Evolutionary conservation across 192 early-diverging fungal species (phyloP).

Genomic region (Obelidium mucronatum): DNA sequence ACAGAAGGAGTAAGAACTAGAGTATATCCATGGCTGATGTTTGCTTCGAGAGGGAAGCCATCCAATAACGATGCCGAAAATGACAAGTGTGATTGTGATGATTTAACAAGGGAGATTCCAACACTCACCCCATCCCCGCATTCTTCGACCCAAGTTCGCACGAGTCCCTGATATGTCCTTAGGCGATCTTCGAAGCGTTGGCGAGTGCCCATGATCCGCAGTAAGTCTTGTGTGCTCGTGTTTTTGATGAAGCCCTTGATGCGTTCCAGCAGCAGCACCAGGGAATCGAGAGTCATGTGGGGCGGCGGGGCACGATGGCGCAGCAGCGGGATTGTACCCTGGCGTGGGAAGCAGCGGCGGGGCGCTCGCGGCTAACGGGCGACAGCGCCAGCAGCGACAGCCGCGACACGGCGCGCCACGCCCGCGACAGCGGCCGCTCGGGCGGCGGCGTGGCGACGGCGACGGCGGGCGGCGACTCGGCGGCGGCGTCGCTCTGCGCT

Average conservation of each 20-base stretch:
- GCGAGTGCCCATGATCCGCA: slow-evolving; percentile 19
- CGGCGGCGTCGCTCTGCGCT: neutral
- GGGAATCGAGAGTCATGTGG: slow-evolving; percentile 7
- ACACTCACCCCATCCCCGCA: slow-evolving; percentile 31
- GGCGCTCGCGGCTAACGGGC: neutral
- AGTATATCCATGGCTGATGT: too few species aligned
- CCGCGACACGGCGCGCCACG: slow-evolving; percentile 24
- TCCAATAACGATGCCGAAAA: too few species aligned
- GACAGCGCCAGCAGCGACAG: slow-evolving; percentile 29
- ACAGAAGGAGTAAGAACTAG: too few species aligned
- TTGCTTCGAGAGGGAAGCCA: too few species aligned
- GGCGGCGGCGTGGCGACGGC: neutral
- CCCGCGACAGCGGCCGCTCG: slow-evolving; percentile 6
- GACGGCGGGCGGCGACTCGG: slow-evolving; percentile 17
- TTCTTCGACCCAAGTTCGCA: slow-evolving; percentile 38
- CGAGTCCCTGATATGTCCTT: slow-evolving; percentile 11
- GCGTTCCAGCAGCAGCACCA: slow-evolving; percentile 25
- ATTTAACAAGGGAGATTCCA: too few species aligned
- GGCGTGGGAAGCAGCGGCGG: neutral
- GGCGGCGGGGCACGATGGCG: neutral
- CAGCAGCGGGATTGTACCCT: neutral
- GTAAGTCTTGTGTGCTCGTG: slow-evolving; percentile 2
- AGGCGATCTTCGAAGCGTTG: slow-evolving; percentile 30
- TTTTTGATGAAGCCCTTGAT: slow-evolving; percentile 37
- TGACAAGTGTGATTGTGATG: neutral